phyloP scores from a whole-genome alignment of 2,329 filamentous ascomycete species.

The Fusarium devonianum region DNA sequence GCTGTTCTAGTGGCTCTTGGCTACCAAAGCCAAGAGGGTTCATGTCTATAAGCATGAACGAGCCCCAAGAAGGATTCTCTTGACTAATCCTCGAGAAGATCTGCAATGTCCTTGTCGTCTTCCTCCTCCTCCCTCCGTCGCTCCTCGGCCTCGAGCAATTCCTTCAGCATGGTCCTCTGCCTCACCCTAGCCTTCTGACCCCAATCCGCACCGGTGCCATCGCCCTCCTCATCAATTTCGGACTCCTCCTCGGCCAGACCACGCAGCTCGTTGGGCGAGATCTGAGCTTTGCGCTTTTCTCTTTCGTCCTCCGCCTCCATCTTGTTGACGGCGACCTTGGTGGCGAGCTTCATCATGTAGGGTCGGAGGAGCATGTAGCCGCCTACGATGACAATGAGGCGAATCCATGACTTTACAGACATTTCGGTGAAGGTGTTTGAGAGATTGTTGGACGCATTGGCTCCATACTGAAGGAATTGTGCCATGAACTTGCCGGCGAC shows the following conservation, averaged over 20 bases:
- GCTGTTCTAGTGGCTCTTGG: slow-evolving; percentile 6
- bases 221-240: slow-evolving; percentile 55
- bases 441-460: slow-evolving; percentile 57
- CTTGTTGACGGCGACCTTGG: slow-evolving; percentile 68
- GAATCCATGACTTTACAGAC: slow-evolving; percentile 65
- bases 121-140: slow-evolving; percentile 67
- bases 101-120: slow-evolving; percentile 77
- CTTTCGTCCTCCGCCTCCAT: slow-evolving; percentile 65
- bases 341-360: slow-evolving; percentile 73
- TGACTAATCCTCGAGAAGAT: slow-evolving; percentile 67
- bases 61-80: background rate
- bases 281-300: slow-evolving; percentile 62
- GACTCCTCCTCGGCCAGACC: slow-evolving; percentile 63
- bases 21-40: slow-evolving; percentile 7
- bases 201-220: slow-evolving; percentile 65
- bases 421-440: slow-evolving; percentile 58
- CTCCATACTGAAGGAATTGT: slow-evolving; percentile 47
- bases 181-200: slow-evolving; percentile 74
- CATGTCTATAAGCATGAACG: background rate
- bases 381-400: slow-evolving; percentile 74
- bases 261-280: slow-evolving; percentile 71
- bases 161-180: slow-evolving; percentile 72
- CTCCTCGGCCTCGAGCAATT: slow-evolving; percentile 69
- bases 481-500: slow-evolving; percentile 44
- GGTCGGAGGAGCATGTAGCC: slow-evolving; percentile 78